Base-by-base conservation (phyloP, 768 basidiomycete species). In the Suillus lakei region DNA sequence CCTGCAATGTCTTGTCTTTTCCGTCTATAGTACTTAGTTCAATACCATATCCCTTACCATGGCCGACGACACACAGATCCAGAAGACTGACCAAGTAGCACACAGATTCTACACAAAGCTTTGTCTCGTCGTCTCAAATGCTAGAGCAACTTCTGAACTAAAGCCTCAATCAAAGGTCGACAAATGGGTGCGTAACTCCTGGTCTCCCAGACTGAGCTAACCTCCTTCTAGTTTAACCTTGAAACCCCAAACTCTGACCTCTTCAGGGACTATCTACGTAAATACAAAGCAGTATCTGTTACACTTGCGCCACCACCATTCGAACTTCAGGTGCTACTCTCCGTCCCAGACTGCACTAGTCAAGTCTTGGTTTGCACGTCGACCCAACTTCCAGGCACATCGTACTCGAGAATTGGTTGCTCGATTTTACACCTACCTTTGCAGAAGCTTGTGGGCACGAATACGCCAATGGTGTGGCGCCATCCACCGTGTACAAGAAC, bases 11-110 rank as follows among this genome's bases (percentile, higher is more conserved):
- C 67, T 67, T 67, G 63, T 61, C 59, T 65, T 61, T 41, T 74
- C 66, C n/a, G n/a, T n/a, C n/a, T n/a, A n/a, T n/a, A n/a, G n/a
- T 77, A 71, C 75, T 74, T 53, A 68, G 61, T 62, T 65, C 64
- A 54, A 60, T 60, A 54, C 46, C 56, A 53, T 39, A 60, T 51
- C 54, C 71, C 63, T 74, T 77, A 78, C 82, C 76, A 84, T 84
- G 83, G 83, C 83, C 71, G 82, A 81, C 80, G 83, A 84, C 77
- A 79, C 78, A 65, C 79, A 79, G n/a, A n/a, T n/a, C n/a, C n/a
- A n/a, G 74, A 93, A 88, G 82, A 90, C 92, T 69, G 92, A 95
- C 84, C 91, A 93, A 83, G 94, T 95, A 71, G 90, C 91, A 58
- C 88, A 89, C 77, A 88, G 89, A 76, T 88, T 92, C 78, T 93